Conservation (phyloP, 768 basidiomycete genomes). For the Collybia mongolica region DNA sequence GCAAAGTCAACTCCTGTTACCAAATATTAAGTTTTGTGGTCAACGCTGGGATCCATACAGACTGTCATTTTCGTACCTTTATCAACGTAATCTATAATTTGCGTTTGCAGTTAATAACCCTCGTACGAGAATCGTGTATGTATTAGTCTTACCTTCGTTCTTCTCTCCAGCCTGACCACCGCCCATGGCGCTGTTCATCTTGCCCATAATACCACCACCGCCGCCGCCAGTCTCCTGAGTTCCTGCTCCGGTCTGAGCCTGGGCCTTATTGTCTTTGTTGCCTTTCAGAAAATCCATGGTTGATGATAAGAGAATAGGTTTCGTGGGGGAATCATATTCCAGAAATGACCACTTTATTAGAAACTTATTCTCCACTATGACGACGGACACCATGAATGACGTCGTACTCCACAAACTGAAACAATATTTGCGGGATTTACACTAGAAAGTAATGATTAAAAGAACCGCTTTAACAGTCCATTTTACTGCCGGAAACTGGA, state of each 20-base stretch:
- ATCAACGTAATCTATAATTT: conserved; percentile 28
- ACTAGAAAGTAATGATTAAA: too few species aligned
- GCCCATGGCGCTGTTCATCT: conserved; percentile 26
- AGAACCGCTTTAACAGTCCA: too few species aligned
- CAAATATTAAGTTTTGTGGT: not conserved
- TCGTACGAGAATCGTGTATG: not conserved
- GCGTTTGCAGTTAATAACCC: not conserved
- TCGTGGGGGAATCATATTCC: too few species aligned
- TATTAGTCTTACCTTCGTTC: conserved; percentile 28
- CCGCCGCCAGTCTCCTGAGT: conserved; percentile 18
- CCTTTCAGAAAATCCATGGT: not conserved
- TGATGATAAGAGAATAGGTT: too few species aligned
- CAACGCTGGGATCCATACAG: not conserved
- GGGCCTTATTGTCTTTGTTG: not conserved
- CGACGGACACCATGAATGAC: too few species aligned
- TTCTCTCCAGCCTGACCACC: conserved; percentile 31
- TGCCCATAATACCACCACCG: conserved; percentile 30
- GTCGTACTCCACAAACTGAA: too few species aligned
- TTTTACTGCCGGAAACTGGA: too few species aligned
- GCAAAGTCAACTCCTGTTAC: conserved; percentile 36
- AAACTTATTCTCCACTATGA: too few species aligned
- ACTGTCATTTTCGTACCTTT: conserved; percentile 21
- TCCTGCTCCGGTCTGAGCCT: not conserved
- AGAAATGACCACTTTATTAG: too few species aligned
- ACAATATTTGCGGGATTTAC: too few species aligned